phyloP scores from a whole-genome alignment of 2,329 filamentous ascomycete species.

The Arthroderma uncinatum region DNA sequence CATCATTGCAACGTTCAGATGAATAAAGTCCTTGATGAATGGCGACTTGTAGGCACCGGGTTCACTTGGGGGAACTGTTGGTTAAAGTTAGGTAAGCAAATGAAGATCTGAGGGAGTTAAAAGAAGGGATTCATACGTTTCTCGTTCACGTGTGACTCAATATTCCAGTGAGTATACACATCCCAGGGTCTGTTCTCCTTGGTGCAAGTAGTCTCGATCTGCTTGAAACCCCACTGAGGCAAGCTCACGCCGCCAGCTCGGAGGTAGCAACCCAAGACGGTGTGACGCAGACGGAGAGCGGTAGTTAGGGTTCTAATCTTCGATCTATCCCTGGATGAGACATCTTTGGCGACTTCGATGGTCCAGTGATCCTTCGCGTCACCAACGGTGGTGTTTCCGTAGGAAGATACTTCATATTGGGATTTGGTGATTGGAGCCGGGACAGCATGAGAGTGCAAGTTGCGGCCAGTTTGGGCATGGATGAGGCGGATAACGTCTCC shows the following conservation, averaged over 20 bases:
- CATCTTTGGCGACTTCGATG: constrained; percentile 82
- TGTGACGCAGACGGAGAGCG: constrained; percentile 77
- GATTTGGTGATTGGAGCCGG: constrained; percentile 78
- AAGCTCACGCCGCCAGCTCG: constrained; percentile 92
- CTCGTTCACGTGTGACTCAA: constrained; percentile 89
- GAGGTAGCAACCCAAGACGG: constrained; percentile 77
- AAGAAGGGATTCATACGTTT: constrained; percentile 53
- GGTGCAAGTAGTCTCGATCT: constrained; percentile 92
- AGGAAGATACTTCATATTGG: constrained; percentile 87
- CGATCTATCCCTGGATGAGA: constrained; percentile 71
- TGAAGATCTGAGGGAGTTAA: neutral
- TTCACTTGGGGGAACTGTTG: constrained; percentile 69
- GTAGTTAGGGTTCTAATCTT: constrained; percentile 86
- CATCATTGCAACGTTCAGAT: constrained; percentile 99
- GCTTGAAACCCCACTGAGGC: constrained; percentile 98
- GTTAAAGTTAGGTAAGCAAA: constrained; percentile 8
- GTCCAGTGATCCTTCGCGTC: constrained; percentile 98
- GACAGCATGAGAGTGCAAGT: constrained; percentile 89
- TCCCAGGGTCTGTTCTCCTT: constrained; percentile 89
- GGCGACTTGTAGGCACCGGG: constrained; percentile 91
- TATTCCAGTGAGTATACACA: constrained; percentile 97
- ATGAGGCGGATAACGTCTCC: constrained; percentile 73
- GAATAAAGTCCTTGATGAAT: constrained; percentile 94
- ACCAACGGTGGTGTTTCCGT: constrained; percentile 88
- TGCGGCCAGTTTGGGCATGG: constrained; percentile 90